Percentiles rank a stretch among this genome's conserved stretches.
Evolutionary conservation across 2,329 filamentous ascomycete species (phyloP).

Genomic region (Fusarium newnesense): DNA sequence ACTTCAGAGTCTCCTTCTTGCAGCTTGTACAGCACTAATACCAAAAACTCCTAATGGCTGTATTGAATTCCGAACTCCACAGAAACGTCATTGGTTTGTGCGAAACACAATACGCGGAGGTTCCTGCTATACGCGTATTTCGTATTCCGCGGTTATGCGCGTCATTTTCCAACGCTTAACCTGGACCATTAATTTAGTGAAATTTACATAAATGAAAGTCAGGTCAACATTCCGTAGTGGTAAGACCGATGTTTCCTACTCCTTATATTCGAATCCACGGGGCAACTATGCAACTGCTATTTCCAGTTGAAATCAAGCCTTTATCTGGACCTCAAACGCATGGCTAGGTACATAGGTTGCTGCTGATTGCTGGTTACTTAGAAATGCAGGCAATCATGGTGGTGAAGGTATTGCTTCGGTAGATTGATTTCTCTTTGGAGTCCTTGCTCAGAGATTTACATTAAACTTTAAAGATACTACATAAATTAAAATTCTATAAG

Average conservation of each 20-base stretch:
- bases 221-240: neutral
- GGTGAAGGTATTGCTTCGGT: rapidly evolving
- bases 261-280: neutral
- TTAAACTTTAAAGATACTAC: neutral
- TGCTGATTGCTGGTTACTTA: rapidly evolving
- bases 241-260: too few relatives aligned
- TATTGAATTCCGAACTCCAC: neutral
- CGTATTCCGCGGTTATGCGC: neutral
- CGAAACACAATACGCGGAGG: neutral
- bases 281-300: neutral
- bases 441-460: neutral
- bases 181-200: neutral
- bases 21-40: neutral
- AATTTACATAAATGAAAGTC: neutral
- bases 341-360: rapidly evolving
- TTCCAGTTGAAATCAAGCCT: too few relatives aligned
- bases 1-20: rapidly evolving
- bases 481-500: neutral
- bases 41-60: rapidly evolving
- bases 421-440: neutral
- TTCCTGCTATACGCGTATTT: neutral
- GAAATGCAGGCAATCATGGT: rapidly evolving
- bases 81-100: neutral
- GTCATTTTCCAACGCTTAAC: neutral
- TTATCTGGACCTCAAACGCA: rapidly evolving